Base-by-base conservation (phyloP, 23 red algal genomes). In the Gracilaria domingensis region DNA sequence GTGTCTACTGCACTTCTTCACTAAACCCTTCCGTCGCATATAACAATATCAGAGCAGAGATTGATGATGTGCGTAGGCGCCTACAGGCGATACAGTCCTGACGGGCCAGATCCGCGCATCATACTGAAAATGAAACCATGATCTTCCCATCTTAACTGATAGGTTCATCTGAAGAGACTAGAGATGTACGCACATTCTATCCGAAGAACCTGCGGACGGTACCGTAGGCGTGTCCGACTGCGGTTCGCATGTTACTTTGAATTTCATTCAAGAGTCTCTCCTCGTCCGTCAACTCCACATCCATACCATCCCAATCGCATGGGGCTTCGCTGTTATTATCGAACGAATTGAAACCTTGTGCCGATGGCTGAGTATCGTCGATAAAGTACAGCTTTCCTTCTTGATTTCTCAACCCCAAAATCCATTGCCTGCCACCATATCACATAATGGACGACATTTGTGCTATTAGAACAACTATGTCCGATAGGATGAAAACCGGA, bases 401-500 rank as follows among this genome's bases (percentile, higher is more conserved):
- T 25, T 25, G 72, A 50, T 48, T 77, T 50, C 14, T 45, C 29
- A 7, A 5, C 7, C 54, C 54, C 58, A 62, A 25, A n/a, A 82
- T 65, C 47, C 79, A 60, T 40, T 82, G 54, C 37, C 47, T 59
- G 17, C 54, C 44, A 64, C 64, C 79, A 53, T 40, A 82, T 54
- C 79, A 82, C 26, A 82, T 12, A 25, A 82, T 44, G 37, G 79
- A 82, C 49, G 54, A 59, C 47, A 82, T 54, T 82, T 82, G 54
- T 14, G 53, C 58, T 11, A 82, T 21, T 34, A 54, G 79, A 7
- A 82, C 53, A 82, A 82, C 21, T 26, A 82, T 30, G 34, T 82
- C 79, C 24, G 54, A 45, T 44, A 82, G 21, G 21, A 82, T 45
- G 79, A 82, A 82, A 45, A 64, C 37, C 8, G 79, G 79, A 40